Conservation (phyloP, 202 grass and related monocot genomes). For the Tripidium arundinaceum region DNA sequence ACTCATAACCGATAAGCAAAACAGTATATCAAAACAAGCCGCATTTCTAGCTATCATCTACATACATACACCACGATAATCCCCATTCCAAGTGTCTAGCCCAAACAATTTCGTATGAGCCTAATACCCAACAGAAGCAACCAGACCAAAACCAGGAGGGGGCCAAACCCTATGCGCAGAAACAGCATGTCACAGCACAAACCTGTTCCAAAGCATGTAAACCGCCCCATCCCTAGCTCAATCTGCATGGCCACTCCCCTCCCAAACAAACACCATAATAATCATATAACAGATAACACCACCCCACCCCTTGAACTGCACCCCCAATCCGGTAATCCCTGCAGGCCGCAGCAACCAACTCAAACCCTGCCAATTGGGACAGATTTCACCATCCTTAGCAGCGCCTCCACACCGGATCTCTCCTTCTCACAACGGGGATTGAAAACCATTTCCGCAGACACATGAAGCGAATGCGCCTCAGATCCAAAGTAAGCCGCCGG, state of each 20-base stretch:
- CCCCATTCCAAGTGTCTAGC: not conserved
- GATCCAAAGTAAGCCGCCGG: slow-evolving; percentile 1
- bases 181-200: not conserved
- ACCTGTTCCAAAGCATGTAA: not conserved
- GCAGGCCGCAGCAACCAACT: not conserved
- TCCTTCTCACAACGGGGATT: not conserved
- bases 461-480: slow-evolving; percentile 15
- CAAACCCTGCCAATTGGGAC: not conserved
- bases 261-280: slow-evolving; percentile 2
- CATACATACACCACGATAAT: not conserved
- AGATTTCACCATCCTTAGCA: not conserved
- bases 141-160: not conserved
- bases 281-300: not conserved
- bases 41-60: not conserved
- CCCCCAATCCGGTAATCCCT: not conserved
- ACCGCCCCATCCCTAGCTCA: not conserved
- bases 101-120: not conserved
- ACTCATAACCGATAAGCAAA: not conserved
- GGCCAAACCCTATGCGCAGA: not conserved
- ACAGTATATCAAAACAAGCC: not conserved
- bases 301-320: not conserved
- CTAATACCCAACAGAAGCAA: not conserved
- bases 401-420: not conserved
- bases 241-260: not conserved
- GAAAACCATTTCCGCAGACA: not conserved